Evolutionary conservation across 164 flowering plant genomes (phyloP), one percentile per base, ranked within the genome.

Genomic region (Nymphaea colorata): DNA sequence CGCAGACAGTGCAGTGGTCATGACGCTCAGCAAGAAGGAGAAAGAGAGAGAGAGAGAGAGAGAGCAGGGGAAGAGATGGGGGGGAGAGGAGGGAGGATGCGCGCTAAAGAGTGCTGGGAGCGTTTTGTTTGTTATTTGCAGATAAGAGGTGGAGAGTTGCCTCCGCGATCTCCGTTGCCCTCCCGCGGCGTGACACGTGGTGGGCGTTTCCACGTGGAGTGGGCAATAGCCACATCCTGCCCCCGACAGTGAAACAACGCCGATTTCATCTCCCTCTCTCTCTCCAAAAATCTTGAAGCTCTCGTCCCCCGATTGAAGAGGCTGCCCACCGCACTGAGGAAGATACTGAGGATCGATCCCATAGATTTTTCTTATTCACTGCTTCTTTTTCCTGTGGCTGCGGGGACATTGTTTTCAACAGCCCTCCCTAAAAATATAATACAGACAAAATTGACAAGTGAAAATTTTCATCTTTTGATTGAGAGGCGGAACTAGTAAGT

Each of bases 141-240:
- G 64, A 61, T 6, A 61, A 61, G 64, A 61, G 64, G 64, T 41
- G 14, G 14, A 51, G 57, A 17, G 64, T 12, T 41, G 64, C 0
- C 16, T 10, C 64, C 64, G 64, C 64, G 64, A 61, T 61, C 64
- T 6, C n/a, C 3, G 25, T 61, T 10, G 64, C 17, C 64, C 64
- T 61, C 4, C 64, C 64, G n/a, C 16, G 7, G 64, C n/a, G 25
- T 61, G 64, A 17, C 64, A 61, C 64, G 64, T 61, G 64, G 59
- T 1, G 1, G 12, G 59, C 10, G 59, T 61, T 12, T 3, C 64
- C 4, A 61, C 64, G 64, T 61, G 64, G 64, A 17, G 64, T 11
- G 42, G 41, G 25, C 3, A 41, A 17, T 10, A 61, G 64, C 64
- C 64, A 61, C 64, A 61, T 11, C 16, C 64, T 61, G 25, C 42